Conservation (phyloP, 1,284 basidiomycete genomes). For the Ganoderma boninense region DNA sequence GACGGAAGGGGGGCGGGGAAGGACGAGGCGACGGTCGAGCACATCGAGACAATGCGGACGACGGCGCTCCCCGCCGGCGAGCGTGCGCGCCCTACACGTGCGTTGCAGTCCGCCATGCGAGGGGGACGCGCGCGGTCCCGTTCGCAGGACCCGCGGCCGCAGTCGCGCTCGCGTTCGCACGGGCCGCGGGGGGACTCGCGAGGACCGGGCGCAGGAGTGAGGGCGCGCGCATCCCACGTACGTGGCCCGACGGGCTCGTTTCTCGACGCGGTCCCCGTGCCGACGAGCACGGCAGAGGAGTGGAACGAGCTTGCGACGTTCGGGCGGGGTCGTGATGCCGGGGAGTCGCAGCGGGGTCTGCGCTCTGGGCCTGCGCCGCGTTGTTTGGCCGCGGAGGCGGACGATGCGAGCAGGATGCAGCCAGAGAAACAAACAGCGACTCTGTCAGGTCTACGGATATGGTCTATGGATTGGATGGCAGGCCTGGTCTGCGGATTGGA, state of each 20-base stretch:
- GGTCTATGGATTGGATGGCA: too few relatives aligned
- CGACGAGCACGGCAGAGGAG: conserved; percentile 8
- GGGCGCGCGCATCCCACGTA: neutral
- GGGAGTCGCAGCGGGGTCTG: neutral
- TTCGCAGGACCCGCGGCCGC: neutral
- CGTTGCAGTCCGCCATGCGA: conserved; percentile 9
- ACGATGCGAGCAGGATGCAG: too few relatives aligned
- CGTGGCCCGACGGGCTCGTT: neutral
- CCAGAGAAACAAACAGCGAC: too few relatives aligned
- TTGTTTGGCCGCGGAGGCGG: too few relatives aligned
- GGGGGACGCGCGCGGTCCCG: neutral
- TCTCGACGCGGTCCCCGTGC: neutral
- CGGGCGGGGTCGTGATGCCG: neutral
- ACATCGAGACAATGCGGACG: neutral
- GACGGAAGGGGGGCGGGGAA: neutral
- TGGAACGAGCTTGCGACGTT: conserved; percentile 7
- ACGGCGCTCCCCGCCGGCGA: neutral
- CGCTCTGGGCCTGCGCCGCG: too few relatives aligned
- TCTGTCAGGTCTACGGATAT: too few relatives aligned
- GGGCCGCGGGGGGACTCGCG: neutral
- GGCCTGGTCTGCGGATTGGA: too few relatives aligned
- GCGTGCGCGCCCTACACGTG: neutral
- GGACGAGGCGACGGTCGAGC: neutral
- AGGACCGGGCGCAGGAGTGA: neutral
- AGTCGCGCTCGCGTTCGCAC: neutral